Conservation (phyloP, 148 eudicot genomes). For the Mesembryanthemum crystallinum region DNA sequence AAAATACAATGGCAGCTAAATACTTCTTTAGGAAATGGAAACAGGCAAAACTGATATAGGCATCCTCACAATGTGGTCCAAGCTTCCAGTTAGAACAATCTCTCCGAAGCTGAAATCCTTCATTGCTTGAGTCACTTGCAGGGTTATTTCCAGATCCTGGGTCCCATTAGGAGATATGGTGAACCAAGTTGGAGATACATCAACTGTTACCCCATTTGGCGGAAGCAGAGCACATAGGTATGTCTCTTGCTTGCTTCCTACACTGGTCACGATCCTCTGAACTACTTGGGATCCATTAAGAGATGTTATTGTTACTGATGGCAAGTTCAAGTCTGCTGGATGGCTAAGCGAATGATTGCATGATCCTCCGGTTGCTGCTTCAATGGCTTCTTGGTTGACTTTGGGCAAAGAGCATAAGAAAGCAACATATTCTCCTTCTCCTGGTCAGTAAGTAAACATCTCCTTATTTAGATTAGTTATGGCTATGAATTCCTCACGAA, state of each 20-base stretch:
- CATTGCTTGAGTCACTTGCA: slow-evolving; percentile 48
- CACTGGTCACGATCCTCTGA: slow-evolving; percentile 48
- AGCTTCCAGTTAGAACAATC: slow-evolving; percentile 72
- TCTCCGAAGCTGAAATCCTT: slow-evolving; percentile 68
- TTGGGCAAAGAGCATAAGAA: slow-evolving; percentile 84
- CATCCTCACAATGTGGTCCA: slow-evolving; percentile 70
- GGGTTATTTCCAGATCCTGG: slow-evolving; percentile 54
- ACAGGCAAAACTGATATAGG: slow-evolving; percentile 66
- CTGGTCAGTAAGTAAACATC: slow-evolving; percentile 36
- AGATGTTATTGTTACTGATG: slow-evolving; percentile 70
- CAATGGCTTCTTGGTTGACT: slow-evolving; percentile 42
- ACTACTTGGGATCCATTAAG: slow-evolving; percentile 41
- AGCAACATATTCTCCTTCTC: slow-evolving; percentile 65
- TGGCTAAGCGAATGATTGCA: slow-evolving; percentile 48
- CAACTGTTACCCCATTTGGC: slow-evolving; percentile 57
- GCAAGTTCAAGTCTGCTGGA: slow-evolving; percentile 83
- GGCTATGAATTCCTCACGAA: background rate
- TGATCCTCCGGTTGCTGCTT: slow-evolving; percentile 71
- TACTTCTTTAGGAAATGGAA: slow-evolving; percentile 29
- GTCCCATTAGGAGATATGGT: slow-evolving; percentile 44
- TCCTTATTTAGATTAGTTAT: background rate
- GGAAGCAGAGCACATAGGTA: slow-evolving; percentile 55
- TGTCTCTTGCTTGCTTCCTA: slow-evolving; percentile 58
- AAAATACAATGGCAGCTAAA: background rate
- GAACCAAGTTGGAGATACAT: slow-evolving; percentile 62